These are phyloP conservation scores for Yamadazyma friedrichii DNA, from an alignment of 1,139 yeast genomes.

Conservation along the genomic window DNA sequence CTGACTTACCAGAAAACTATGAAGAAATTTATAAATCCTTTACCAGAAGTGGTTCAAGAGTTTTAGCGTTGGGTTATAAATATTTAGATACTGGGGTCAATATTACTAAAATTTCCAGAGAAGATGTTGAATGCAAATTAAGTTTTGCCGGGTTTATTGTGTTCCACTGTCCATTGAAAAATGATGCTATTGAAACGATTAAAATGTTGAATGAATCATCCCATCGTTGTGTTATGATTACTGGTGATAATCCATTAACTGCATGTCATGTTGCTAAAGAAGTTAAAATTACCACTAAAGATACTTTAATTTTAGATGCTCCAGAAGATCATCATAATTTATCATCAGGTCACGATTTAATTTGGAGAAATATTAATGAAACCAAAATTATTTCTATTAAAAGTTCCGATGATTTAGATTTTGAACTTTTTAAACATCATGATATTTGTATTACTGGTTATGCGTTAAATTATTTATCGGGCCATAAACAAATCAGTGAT, in stretches of 20 bases:
- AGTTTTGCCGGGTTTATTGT: slow-evolving; percentile 90
- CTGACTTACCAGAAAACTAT: slow-evolving; percentile 70
- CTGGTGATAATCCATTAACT: slow-evolving; percentile 98
- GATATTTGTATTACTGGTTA: slow-evolving; percentile 95
- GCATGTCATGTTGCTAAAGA: slow-evolving; percentile 97
- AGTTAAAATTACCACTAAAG: slow-evolving; percentile 79
- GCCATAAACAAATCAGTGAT: slow-evolving; percentile 65
- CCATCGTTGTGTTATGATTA: slow-evolving; percentile 95
- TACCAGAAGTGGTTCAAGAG: slow-evolving; percentile 96
- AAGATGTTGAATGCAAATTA: slow-evolving; percentile 70
- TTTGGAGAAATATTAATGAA: slow-evolving; percentile 87
- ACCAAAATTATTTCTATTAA: slow-evolving; percentile 68
- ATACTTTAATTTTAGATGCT: slow-evolving; percentile 81
- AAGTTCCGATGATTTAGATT: slow-evolving; percentile 58
- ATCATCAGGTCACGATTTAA: slow-evolving; percentile 56
- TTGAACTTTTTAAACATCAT: slow-evolving; percentile 57
- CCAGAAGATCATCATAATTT: slow-evolving; percentile 66
- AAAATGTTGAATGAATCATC: slow-evolving; percentile 92
- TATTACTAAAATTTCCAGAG: slow-evolving; percentile 61
- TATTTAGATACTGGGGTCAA: slow-evolving; percentile 53
- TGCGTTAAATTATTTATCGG: slow-evolving; percentile 67
- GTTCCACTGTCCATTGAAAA: slow-evolving; percentile 95
- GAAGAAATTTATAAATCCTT: slow-evolving; percentile 87
- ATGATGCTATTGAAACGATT: slow-evolving; percentile 88
- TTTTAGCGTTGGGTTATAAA: slow-evolving; percentile 89